Evolutionary conservation across 2,329 filamentous ascomycete genomes (phyloP).

Genomic region (Sporothrix phasma): DNA sequence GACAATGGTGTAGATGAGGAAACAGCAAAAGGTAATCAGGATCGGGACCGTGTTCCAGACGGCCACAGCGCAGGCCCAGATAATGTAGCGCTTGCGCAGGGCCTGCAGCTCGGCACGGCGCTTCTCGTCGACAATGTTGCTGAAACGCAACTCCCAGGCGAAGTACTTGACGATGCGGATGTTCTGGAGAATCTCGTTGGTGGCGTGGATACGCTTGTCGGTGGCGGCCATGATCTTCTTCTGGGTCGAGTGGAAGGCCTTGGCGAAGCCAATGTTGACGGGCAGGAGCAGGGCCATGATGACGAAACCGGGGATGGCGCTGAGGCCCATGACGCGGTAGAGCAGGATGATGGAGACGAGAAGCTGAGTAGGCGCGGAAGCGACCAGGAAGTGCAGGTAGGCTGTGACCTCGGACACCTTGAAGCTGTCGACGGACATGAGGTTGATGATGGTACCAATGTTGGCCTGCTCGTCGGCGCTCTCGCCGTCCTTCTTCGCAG

Average conservation of each 20-base stretch:
- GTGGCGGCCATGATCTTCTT: constrained; percentile 88
- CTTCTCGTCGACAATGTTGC: constrained; percentile 80
- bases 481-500: constrained; percentile 30
- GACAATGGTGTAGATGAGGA: constrained; percentile 82
- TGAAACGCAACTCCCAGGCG: constrained; percentile 91
- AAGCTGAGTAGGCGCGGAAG: constrained; percentile 80
- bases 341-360: constrained; percentile 70
- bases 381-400: constrained; percentile 93
- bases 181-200: constrained; percentile 93
- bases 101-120: constrained; percentile 66
- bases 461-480: constrained; percentile 70
- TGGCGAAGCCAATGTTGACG: constrained; percentile 80
- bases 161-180: constrained; percentile 99
- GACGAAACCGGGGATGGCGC: constrained; percentile 84
- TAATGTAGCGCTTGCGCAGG: constrained; percentile 70
- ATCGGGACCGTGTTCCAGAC: constrained; percentile 96
- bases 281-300: constrained; percentile 86
- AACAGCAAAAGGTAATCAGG: constrained; percentile 92
- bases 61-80: constrained; percentile 86
- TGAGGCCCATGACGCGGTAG: constrained; percentile 83
- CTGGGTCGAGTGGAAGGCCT: constrained; percentile 74
- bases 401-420: constrained; percentile 93
- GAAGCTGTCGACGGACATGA: constrained; percentile 99
- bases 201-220: constrained; percentile 90
- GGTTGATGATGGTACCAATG: constrained; percentile 94